Evolutionary conservation across 2,329 filamentous ascomycete genomes (phyloP).

Genomic region (Talaromyces albobiverticillius): DNA sequence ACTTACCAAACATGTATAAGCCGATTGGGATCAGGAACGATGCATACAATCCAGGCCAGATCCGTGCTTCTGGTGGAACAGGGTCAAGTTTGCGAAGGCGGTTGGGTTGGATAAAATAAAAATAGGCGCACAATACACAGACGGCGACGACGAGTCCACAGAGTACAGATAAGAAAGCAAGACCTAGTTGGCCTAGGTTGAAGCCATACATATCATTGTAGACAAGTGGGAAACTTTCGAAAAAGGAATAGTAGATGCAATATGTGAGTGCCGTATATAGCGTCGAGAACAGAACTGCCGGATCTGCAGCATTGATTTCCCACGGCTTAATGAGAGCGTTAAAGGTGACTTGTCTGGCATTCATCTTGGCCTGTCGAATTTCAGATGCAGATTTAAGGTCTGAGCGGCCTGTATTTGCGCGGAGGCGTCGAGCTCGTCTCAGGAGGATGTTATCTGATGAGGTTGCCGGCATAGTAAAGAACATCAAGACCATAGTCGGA

Average conservation of each 20-base stretch:
- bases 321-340: constrained; percentile 44
- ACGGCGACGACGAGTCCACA: constrained; percentile 51
- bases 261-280: constrained; percentile 62
- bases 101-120: constrained; percentile 50
- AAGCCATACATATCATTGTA: constrained; percentile 61
- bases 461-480: constrained; percentile 64
- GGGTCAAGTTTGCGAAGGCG: constrained; percentile 46
- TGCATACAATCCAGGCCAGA: constrained; percentile 53
- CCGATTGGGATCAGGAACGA: constrained; percentile 53
- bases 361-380: constrained; percentile 50
- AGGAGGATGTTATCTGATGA: constrained; percentile 60
- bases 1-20: constrained; percentile 50
- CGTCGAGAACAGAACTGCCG: constrained; percentile 61
- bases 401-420: constrained; percentile 56
- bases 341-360: constrained; percentile 17
- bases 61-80: constrained; percentile 52
- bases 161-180: constrained; percentile 61
- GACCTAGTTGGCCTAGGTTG: constrained; percentile 55
- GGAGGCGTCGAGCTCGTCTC: constrained; percentile 60
- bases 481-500: constrained; percentile 59
- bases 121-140: constrained; percentile 54
- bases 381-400: constrained; percentile 61
- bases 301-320: constrained; percentile 62
- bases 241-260: constrained; percentile 53
- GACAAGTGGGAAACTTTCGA: constrained; percentile 65